Evolutionary conservation across 768 basidiomycete genomes (phyloP).

Genomic region (Lepiota subincarnata): DNA sequence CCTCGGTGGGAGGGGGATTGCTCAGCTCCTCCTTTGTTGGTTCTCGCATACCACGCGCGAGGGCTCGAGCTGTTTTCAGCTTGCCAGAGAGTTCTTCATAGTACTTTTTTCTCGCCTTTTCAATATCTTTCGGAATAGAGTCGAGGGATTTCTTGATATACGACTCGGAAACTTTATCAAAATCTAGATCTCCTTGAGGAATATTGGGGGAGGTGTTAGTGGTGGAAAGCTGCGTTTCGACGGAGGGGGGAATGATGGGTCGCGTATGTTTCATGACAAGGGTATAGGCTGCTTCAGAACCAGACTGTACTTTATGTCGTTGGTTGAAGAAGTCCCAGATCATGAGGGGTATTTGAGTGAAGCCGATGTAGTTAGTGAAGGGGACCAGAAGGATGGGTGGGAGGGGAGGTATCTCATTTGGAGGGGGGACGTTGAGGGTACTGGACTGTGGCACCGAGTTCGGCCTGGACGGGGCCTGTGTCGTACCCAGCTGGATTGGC

Average conservation of each 20-base stretch:
- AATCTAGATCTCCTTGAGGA: conserved; percentile 56
- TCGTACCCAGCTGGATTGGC: conserved; percentile 11
- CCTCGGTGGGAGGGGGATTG: conserved; percentile 82
- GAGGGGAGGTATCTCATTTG: conserved; percentile 53
- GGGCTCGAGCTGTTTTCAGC: conserved; percentile 67
- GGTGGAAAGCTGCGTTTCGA: conserved; percentile 17
- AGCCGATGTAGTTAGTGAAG: conserved; percentile 73
- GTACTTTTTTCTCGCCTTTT: conserved; percentile 70
- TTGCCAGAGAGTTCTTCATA: conserved; percentile 66
- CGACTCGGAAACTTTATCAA: conserved; percentile 60
- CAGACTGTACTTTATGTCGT: conserved; percentile 71
- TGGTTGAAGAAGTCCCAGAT: conserved; percentile 92
- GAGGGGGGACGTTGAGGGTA: conserved; percentile 3
- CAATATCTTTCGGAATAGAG: conserved; percentile 51
- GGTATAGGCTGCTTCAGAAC: conserved; percentile 77
- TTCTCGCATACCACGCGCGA: conserved; percentile 71
- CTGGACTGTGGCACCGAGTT: conserved; percentile 34
- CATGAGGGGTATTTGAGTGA: conserved; percentile 84
- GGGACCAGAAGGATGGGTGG: conserved; percentile 79
- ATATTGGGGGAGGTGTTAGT: conserved; percentile 11
- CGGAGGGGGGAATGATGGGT: conserved; percentile 43
- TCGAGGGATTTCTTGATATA: conserved; percentile 65
- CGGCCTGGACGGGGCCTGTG: conserved; percentile 9
- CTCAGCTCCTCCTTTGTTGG: conserved; percentile 80
- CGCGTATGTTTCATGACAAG: conserved; percentile 64